phyloP scores from a whole-genome alignment of 371 early-diverging fungal genomes.

The Mucor plumbeus region DNA sequence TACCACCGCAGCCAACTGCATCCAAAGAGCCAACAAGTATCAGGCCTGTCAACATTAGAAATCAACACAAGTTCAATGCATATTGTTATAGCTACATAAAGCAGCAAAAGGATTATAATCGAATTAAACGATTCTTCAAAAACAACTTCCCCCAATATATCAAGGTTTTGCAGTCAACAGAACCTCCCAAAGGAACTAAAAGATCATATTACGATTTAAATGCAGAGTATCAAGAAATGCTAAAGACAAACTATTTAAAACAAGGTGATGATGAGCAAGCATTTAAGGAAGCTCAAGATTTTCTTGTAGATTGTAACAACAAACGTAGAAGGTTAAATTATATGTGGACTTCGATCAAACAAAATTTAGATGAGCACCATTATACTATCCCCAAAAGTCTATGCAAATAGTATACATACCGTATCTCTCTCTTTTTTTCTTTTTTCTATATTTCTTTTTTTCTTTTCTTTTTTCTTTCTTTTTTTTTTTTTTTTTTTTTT shows the following conservation, averaged over 20 bases:
- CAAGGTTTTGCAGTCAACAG: constrained; percentile 4
- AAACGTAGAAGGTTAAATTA: constrained; percentile 21
- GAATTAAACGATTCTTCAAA: constrained; percentile 12
- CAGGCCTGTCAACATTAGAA: constrained; percentile 2
- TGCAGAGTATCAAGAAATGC: constrained; percentile 15
- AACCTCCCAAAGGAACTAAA: constrained; percentile 18
- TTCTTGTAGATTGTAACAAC: constrained; percentile 11
- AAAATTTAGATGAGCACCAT: constrained; percentile 9
- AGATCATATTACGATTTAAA: constrained; percentile 22
- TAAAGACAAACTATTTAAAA: constrained; percentile 8
- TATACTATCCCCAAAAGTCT: constrained; percentile 4
- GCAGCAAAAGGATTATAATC: constrained; percentile 7
- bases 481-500: too few species aligned
- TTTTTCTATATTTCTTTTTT: too few species aligned
- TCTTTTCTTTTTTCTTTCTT: too few species aligned
- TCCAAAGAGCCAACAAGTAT: background rate
- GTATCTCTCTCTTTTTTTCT: too few species aligned
- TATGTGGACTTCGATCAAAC: constrained; percentile 22
- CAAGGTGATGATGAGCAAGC: background rate
- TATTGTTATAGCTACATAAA: constrained; percentile 9
- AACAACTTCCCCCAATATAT: constrained; percentile 16
- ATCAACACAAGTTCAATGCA: constrained; percentile 10
- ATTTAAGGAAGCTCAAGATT: constrained; percentile 10
- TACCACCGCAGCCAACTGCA: background rate
- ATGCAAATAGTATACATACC: background rate